Evolutionary conservation across 2,329 filamentous ascomycete genomes (phyloP), one percentile per base, ranked within the genome.

Genomic region (Neofusicoccum sp.): DNA sequence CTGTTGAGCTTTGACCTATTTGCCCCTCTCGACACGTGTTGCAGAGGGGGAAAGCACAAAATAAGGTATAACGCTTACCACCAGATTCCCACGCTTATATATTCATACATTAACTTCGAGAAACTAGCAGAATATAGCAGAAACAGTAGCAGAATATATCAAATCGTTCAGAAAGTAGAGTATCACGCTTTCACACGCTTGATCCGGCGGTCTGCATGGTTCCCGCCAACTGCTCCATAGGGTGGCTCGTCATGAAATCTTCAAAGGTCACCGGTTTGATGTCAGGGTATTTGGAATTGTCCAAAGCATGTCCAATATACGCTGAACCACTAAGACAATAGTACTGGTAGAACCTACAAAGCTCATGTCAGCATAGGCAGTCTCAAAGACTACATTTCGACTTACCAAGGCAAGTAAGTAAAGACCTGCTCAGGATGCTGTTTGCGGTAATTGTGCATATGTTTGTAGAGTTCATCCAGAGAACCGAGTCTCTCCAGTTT

Each of bases 391-490:
- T 28, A 50, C 14, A 31, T 34, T n/a, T n/a, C 3, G 7, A 49
- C 47, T 34, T 49, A 49, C 47, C 12, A 1, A 4, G 45, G 16
- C 22, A 63, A 12, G 3, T 47, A 36, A 3, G n/a, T 11, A 11
- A 58, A 69, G 3, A 67, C 41, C 22, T 69, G 49, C 29, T 45
- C 34, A 3, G 67, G 67, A 14, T 66, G 49, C 41, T 67, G 47
- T 8, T 48, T 52, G 6, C 66, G 56, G 22, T 66, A 22, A 7
- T 56, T 48, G 34, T 71, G 67, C 71, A 74, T 75, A 7, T 58
- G 61, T 28, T 64, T 65, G 58, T 72, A 69, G 29, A 75, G 64
- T 2, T 75, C 73, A 6, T 73, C 69, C 14, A 72, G 56, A 4
- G 67, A 70, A 9, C 73, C 73, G 22, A 65, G 67, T 8, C 65